Percentiles rank a stretch among this genome's conserved stretches.
phyloP scores from a whole-genome alignment of 768 basidiomycete species.

The Serendipita sp. region DNA sequence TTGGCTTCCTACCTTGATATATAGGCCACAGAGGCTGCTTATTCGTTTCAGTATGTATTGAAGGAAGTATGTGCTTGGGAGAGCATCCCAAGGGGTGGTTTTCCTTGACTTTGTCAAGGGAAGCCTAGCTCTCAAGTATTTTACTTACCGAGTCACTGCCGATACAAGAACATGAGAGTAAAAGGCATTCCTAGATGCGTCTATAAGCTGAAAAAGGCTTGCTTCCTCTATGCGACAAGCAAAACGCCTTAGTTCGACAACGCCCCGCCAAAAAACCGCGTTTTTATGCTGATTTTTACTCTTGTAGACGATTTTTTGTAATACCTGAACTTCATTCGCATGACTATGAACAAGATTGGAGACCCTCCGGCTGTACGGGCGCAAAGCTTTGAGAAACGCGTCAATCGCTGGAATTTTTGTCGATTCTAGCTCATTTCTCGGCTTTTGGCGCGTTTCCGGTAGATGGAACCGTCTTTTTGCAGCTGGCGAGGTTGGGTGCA shows the following conservation, averaged over 20 bases:
- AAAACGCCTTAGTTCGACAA: background rate
- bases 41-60: background rate
- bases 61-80: background rate
- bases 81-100: background rate
- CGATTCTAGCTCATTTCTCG: background rate
- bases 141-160: background rate
- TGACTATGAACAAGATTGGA: background rate
- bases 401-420: background rate
- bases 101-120: background rate
- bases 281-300: background rate
- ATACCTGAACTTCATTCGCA: background rate
- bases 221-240: background rate
- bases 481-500: background rate
- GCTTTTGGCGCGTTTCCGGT: background rate
- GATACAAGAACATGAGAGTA: background rate
- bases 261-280: background rate
- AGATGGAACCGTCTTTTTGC: background rate
- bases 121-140: background rate
- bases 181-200: background rate
- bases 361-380: background rate
- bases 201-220: background rate
- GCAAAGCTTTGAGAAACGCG: background rate
- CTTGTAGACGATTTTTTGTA: conserved; percentile 3
- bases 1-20: background rate
- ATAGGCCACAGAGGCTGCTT: background rate